Conservation (phyloP, 176 grass and related monocot species). For the Saccharum officinarum region DNA sequence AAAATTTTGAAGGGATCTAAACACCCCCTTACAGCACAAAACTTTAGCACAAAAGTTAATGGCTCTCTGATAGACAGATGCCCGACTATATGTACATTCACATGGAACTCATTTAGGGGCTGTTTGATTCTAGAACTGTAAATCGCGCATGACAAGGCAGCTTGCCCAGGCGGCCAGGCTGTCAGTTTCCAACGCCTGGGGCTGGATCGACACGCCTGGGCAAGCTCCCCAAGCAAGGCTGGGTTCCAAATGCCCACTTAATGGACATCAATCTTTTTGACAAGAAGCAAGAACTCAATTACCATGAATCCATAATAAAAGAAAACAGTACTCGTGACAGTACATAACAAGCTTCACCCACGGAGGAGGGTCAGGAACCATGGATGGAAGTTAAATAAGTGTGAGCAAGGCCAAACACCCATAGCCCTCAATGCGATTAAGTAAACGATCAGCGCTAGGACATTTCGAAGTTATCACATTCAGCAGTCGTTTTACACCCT, state of each 20-base stretch:
- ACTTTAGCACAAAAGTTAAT: no score
- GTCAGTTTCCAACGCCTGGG: accelerated
- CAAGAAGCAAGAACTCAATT: neutral
- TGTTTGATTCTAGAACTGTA: no score
- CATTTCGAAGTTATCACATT: neutral
- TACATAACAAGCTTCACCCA: neutral
- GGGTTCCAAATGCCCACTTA: no score
- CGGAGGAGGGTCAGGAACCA: neutral
- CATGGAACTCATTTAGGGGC: no score
- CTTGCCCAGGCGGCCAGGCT: no score
- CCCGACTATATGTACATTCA: no score
- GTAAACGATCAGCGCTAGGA: neutral
- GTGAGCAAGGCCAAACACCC: neutral
- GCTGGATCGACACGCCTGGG: no score
- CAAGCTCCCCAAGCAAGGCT: no score
- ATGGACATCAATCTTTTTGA: neutral
- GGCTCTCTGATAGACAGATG: no score
- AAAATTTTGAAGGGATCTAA: no score
- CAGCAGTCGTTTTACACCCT: slow-evolving; percentile 35
- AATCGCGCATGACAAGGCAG: no score
- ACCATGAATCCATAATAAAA: neutral
- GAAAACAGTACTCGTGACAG: neutral
- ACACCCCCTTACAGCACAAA: no score
- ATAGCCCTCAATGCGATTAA: neutral
- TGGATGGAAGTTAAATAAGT: neutral